phyloP scores from a whole-genome alignment of 352 stramenopile genomes.

The Phytophthora kernoviae region DNA sequence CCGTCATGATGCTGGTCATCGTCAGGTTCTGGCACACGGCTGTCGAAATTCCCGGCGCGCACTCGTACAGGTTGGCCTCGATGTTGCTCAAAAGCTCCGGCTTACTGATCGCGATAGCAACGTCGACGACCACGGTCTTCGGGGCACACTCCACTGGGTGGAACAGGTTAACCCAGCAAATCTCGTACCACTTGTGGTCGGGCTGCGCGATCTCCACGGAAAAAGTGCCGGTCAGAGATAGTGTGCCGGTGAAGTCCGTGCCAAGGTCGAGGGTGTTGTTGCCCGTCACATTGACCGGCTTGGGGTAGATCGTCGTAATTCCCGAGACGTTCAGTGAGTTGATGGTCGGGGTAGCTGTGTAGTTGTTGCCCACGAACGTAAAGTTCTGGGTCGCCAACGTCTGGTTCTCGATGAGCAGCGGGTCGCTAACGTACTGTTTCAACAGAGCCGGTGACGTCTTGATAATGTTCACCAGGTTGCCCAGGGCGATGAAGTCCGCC shows the following conservation, averaged over 20 bases:
- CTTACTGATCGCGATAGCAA: conserved; percentile 45
- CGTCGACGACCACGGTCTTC: conserved; percentile 39
- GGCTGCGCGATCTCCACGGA: conserved; percentile 55
- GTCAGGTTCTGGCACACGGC: conserved; percentile 56
- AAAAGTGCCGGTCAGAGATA: conserved; percentile 43
- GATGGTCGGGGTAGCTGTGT: conserved; percentile 59
- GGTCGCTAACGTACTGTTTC: conserved; percentile 42
- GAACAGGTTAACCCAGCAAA: conserved; percentile 64
- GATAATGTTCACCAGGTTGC: conserved; percentile 49
- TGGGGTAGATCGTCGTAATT: conserved; percentile 47
- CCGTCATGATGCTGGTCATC: conserved; percentile 45
- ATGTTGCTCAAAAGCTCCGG: conserved; percentile 37
- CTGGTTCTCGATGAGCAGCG: conserved; percentile 44
- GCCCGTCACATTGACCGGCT: conserved; percentile 53
- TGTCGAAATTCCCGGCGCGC: conserved; percentile 29
- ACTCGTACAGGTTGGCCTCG: conserved; percentile 44
- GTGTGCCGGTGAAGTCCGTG: conserved; percentile 44
- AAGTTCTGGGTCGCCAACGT: conserved; percentile 46
- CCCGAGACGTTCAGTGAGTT: conserved; percentile 51
- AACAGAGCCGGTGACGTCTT: conserved; percentile 39
- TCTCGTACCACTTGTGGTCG: conserved; percentile 65
- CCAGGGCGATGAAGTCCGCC: conserved; percentile 52
- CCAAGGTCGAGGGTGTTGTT: conserved; percentile 43
- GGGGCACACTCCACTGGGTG: conserved; percentile 51
- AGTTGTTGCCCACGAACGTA: conserved; percentile 50